Evolutionary conservation across 208 protist species (phyloP).

Genomic region (Trypanosoma brucei): DNA sequence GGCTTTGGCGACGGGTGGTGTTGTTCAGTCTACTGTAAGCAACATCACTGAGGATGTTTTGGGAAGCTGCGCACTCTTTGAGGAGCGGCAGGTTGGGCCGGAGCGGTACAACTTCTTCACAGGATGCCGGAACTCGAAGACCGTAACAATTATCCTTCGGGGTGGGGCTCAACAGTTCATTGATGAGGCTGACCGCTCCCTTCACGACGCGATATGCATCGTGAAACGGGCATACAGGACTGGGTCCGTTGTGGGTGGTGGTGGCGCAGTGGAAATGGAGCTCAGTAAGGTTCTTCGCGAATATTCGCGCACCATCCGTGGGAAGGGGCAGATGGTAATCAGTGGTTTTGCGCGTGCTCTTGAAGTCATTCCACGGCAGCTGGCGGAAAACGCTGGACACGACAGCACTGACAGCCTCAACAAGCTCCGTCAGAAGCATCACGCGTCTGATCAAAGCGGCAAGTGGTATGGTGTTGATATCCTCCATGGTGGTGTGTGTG

Average conservation of each 20-base stretch:
- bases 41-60: conserved; percentile 92
- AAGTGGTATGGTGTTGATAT: conserved; percentile 99
- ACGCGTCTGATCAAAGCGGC: conserved; percentile 36
- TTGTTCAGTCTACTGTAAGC: conserved; percentile 96
- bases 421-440: conserved; percentile 98
- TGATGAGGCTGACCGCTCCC: conserved; percentile 98
- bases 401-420: conserved; percentile 99
- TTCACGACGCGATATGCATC: conserved; percentile 99
- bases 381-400: conserved; percentile 99
- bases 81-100: conserved; percentile 98
- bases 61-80: conserved; percentile 97
- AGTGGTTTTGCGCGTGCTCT: conserved; percentile 98
- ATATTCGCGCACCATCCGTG: conserved; percentile 94
- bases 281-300: conserved; percentile 96
- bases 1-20: conserved; percentile 94
- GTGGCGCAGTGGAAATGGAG: conserved; percentile 99
- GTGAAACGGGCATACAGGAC: conserved; percentile 97
- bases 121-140: conserved; percentile 91
- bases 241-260: conserved; percentile 97
- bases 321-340: conserved; percentile 99
- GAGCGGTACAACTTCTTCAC: conserved; percentile 99
- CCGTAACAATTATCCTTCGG: conserved; percentile 93
- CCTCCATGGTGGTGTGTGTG: conserved; percentile 95
- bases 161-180: conserved; percentile 99
- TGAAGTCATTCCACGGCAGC: conserved; percentile 98